Evolutionary conservation across 805 yeast genomes (phyloP).

Genomic region (Ogataea nakhonphanomensis): DNA sequence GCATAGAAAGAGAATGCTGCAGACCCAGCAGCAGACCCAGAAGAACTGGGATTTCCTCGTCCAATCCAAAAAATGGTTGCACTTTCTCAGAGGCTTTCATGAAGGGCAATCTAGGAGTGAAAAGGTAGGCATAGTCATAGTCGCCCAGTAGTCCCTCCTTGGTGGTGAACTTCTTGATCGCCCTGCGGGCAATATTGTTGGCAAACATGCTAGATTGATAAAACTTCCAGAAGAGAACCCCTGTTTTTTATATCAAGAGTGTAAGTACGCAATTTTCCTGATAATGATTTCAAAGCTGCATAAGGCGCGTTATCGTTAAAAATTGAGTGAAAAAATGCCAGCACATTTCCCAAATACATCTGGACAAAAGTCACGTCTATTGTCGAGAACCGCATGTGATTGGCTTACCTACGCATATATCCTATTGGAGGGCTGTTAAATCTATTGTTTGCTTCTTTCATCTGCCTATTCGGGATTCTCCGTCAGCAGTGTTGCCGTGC

Average conservation of each 20-base stretch:
- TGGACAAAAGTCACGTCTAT: background rate
- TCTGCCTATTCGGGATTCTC: conserved; percentile 1
- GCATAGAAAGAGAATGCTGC: conserved; percentile 86
- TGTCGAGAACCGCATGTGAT: background rate
- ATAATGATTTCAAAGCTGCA: conserved; percentile 2
- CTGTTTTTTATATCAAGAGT: background rate
- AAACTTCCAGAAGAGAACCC: background rate
- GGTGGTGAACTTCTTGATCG: conserved; percentile 46
- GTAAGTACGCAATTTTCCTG: background rate
- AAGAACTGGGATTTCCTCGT: conserved; percentile 77
- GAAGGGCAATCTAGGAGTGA: conserved; percentile 80
- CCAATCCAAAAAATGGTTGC: conserved; percentile 80
- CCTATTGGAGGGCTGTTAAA: background rate
- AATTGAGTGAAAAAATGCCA: conserved; percentile 1
- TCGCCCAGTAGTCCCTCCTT: conserved; percentile 83
- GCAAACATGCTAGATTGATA: background rate
- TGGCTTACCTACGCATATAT: background rate
- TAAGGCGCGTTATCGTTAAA: conserved; percentile 3
- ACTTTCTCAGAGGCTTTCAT: conserved; percentile 41
- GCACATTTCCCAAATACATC: background rate
- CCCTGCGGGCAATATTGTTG: conserved; percentile 6
- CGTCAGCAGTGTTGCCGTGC: background rate
- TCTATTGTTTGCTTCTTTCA: background rate
- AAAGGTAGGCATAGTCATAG: conserved; percentile 75
- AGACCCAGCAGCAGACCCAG: conserved; percentile 77